phyloP scores from a whole-genome alignment of 768 basidiomycete species.

The Lentinula sp. region DNA sequence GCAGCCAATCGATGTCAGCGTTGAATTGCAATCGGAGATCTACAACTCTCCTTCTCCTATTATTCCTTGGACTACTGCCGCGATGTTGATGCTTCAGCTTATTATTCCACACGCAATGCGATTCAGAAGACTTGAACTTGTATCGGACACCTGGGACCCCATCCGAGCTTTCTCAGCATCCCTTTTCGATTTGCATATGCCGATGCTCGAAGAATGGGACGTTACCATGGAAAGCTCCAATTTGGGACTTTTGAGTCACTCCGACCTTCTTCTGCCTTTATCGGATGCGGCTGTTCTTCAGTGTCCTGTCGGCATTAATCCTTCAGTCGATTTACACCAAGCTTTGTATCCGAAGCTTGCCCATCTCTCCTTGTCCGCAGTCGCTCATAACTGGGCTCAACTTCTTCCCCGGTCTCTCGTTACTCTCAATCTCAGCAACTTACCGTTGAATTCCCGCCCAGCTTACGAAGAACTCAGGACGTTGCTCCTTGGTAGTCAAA shows the following conservation, averaged over 20 bases:
- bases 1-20: neutral
- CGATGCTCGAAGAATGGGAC: neutral
- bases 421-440: neutral
- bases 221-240: neutral
- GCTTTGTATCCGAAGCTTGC: neutral
- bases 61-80: neutral
- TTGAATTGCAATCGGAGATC: neutral
- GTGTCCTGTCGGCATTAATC: neutral
- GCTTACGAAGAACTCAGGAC: neutral
- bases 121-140: neutral
- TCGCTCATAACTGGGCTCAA: neutral
- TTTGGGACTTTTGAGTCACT: too few relatives aligned
- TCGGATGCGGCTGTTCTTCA: neutral
- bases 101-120: neutral
- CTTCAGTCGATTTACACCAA: neutral
- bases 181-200: neutral
- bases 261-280: neutral
- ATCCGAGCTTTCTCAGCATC: neutral
- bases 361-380: neutral
- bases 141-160: neutral
- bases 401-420: neutral
- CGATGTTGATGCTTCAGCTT: neutral
- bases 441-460: neutral
- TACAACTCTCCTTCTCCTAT: too few relatives aligned
- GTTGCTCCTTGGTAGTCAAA: neutral